Conservation (phyloP, 768 basidiomycete genomes). For the Termitomyces sp. region DNA sequence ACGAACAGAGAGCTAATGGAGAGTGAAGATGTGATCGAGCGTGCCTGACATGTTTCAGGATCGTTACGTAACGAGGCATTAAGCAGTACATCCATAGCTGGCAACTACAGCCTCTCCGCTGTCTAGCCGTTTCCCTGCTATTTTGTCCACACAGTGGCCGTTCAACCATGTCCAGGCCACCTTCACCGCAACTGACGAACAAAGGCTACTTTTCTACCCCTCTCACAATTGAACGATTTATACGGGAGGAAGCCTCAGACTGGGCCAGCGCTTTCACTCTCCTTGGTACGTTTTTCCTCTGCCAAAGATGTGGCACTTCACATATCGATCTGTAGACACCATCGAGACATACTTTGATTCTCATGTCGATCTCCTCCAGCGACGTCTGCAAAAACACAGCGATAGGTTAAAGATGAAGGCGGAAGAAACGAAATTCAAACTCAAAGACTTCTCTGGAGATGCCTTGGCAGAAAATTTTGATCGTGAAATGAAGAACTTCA, state of each 20-base stretch:
- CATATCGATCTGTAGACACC: constrained; percentile 54
- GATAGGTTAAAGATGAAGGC: constrained; percentile 79
- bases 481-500: constrained; percentile 81
- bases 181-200: constrained; percentile 31
- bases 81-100: not conserved
- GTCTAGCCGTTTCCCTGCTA: constrained; percentile 1
- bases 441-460: constrained; percentile 58
- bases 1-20: not conserved
- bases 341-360: constrained; percentile 96
- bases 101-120: constrained; percentile 1
- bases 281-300: constrained; percentile 48
- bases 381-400: constrained; percentile 81
- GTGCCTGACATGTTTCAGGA: constrained; percentile 7
- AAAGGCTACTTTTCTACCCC: constrained; percentile 55
- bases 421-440: constrained; percentile 67
- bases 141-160: not conserved
- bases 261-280: constrained; percentile 82
- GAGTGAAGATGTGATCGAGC: constrained; percentile 1
- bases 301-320: constrained; percentile 20
- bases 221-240: constrained; percentile 61
- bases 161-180: constrained; percentile 35
- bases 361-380: constrained; percentile 75
- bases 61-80: constrained; percentile 11
- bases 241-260: constrained; percentile 69
- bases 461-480: constrained; percentile 73